A percentile compares a stretch with the other conserved stretches of the same genome.
These are phyloP conservation scores for Teratosphaeria zuluensis DNA, from an alignment of 2,329 filamentous ascomycete species.

Conservation along the genomic window DNA sequence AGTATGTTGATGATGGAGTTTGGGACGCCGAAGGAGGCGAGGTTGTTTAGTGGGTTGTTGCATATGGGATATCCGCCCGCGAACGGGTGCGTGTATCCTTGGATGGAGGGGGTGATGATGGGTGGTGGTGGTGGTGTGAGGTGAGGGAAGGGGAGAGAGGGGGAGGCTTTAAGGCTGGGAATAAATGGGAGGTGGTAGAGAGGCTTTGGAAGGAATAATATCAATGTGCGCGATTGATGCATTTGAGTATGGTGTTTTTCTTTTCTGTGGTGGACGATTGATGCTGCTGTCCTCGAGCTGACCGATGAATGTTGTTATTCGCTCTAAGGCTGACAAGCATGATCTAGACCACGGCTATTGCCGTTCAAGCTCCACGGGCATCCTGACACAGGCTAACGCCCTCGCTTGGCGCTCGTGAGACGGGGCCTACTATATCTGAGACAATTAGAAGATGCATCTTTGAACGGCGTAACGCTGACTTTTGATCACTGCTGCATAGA, in stretches of 20 bases:
- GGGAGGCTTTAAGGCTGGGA: too few relatives aligned
- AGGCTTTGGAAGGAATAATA: too few relatives aligned
- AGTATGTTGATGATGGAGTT: constrained; percentile 55
- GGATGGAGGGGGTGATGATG: constrained; percentile 52
- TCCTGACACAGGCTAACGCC: neutral
- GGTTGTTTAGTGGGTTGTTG: constrained; percentile 51
- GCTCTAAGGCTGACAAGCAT: too few relatives aligned
- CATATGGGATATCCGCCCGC: constrained; percentile 61
- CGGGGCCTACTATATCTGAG: neutral
- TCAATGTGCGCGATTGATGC: too few relatives aligned
- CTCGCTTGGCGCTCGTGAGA: neutral
- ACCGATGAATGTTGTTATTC: too few relatives aligned
- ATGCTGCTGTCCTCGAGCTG: too few relatives aligned
- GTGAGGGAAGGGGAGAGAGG: neutral
- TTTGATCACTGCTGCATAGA: too few relatives aligned
- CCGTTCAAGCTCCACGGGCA: too few relatives aligned
- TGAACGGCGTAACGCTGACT: neutral
- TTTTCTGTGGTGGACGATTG: too few relatives aligned
- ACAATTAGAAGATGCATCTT: neutral
- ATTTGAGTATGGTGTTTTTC: too few relatives aligned
- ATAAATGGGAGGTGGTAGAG: too few relatives aligned
- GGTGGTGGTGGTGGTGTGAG: constrained; percentile 3
- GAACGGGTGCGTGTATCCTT: constrained; percentile 49
- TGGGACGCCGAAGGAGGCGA: constrained; percentile 54
- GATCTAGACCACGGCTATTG: too few relatives aligned